Evolutionary conservation across 1,284 basidiomycete genomes (phyloP).

Genomic region (Neolentinus lepideus): DNA sequence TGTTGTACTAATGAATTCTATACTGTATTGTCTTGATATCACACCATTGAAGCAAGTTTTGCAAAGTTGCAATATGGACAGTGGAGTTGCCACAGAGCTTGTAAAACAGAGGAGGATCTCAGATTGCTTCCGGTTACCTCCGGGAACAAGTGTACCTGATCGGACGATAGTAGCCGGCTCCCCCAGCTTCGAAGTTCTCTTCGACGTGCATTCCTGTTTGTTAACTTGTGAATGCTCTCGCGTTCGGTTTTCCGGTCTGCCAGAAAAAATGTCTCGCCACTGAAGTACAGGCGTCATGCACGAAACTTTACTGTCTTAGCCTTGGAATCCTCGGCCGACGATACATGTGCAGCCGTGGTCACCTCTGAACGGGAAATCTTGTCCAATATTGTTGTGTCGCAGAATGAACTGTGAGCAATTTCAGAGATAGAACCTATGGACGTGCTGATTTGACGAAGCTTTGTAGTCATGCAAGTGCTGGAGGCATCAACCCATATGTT

Average conservation of each 20-base stretch:
- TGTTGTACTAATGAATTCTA: no score
- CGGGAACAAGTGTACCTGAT: no score
- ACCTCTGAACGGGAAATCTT: conserved; percentile 60
- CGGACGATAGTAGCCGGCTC: no score
- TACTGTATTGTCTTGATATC: no score
- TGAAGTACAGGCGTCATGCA: not conserved
- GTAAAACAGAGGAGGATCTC: no score
- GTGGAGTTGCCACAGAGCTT: no score
- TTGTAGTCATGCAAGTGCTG: conserved; percentile 55
- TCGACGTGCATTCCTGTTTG: no score
- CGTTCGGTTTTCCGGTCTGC: not conserved
- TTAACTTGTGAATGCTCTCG: not conserved
- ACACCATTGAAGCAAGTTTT: no score
- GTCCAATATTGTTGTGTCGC: conserved; percentile 79
- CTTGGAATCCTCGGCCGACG: conserved; percentile 83
- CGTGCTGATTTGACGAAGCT: not conserved
- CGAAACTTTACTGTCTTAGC: conserved; percentile 63
- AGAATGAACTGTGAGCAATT: conserved; percentile 49
- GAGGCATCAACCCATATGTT: conserved; percentile 79
- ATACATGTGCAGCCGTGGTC: conserved; percentile 83
- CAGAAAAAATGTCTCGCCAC: no score
- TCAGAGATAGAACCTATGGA: not conserved
- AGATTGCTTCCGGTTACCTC: no score
- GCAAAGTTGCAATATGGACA: no score
- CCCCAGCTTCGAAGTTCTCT: no score